A percentile compares a stretch with the other conserved stretches of the same genome.
Evolutionary conservation across 2,329 filamentous ascomycete species (phyloP).

Genomic region (Dothidotthia symphoricarpi): DNA sequence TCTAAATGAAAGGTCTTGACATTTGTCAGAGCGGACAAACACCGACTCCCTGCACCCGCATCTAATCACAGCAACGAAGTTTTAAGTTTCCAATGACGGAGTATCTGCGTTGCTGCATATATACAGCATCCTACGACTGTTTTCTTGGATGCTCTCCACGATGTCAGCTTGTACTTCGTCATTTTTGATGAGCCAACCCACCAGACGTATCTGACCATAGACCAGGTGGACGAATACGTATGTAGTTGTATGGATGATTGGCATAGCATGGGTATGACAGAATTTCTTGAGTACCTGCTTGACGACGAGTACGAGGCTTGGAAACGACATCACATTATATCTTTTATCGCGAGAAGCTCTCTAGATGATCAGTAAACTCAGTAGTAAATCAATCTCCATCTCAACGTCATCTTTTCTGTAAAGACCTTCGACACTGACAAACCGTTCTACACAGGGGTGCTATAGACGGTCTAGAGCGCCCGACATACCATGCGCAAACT

Average conservation of each 20-base stretch:
- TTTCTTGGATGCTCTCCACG: too few species aligned
- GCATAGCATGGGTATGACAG: conserved; percentile 14
- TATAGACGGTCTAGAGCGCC: not conserved
- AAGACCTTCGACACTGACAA: too few species aligned
- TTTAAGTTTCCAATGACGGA: not conserved
- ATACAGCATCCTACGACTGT: too few species aligned
- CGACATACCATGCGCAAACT: conserved; percentile 3
- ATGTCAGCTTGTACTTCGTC: too few species aligned
- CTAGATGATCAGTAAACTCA: too few species aligned
- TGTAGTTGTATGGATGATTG: too few species aligned
- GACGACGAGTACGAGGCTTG: conserved; percentile 7
- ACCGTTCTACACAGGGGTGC: too few species aligned
- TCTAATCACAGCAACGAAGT: conserved; percentile 34
- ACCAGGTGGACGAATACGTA: too few species aligned
- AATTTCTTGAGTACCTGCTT: conserved; percentile 6
- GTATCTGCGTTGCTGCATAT: conserved; percentile 2
- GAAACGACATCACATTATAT: conserved; percentile 9
- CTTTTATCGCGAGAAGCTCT: not conserved
- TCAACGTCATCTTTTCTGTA: too few species aligned
- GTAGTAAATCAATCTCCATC: too few species aligned
- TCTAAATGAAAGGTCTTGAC: conserved; percentile 6
- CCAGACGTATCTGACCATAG: too few species aligned
- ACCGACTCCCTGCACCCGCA: conserved; percentile 23
- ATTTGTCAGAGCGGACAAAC: not conserved
- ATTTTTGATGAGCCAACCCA: too few species aligned